Evolutionary conservation across 768 basidiomycete genomes (phyloP), one percentile per base, ranked within the genome.

Genomic region (Pulveroboletus sp.): DNA sequence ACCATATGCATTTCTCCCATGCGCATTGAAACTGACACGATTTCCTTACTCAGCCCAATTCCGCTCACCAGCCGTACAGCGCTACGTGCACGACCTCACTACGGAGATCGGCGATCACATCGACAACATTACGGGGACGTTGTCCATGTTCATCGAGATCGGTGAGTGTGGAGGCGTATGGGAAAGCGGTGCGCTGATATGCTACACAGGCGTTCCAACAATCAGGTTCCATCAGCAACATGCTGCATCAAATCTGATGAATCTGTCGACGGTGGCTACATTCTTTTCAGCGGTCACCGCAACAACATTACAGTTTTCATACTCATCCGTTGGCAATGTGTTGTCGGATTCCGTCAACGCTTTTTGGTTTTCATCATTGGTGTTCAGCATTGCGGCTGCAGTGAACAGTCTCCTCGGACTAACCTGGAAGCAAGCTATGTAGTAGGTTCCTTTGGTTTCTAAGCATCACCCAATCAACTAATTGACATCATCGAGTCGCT

Each of bases 371-470:
- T 76, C 74, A 2, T 79, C 78, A 3, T 51, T 79, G 47, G 76
- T 79, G 32, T 80, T 79, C 65, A 78, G 76, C 45, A 79, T 79
- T 44, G 74, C 74, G 17, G 74, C 78, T 5, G 78, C 78, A 24
- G 78, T 79, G 43, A 79, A 79, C 58, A 76, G 74, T 62, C 65
- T 79, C 15, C 56, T 79, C 5, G 77, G 78, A 31, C 51, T 80
- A 27, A 79, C 78, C 1, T 79, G 77, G 77, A 80, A 77, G 61
- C 76, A 79, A 57, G 76, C 77, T 24, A 76, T 78, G 75, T 79
- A 79, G 76, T 78, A 67, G 32, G 76, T 71, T 44, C 42, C 53
- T 58, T 40, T 24, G 54, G 48, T 44, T 51, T 49, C 44, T 46
- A 13, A 39, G 45, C 32, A 49, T 33, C 42, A 37, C 48, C 35